Percentiles rank a stretch among this genome's conserved stretches.
phyloP scores from a whole-genome alignment of 176 grass and related monocot genomes.

The Puya raimondii region DNA sequence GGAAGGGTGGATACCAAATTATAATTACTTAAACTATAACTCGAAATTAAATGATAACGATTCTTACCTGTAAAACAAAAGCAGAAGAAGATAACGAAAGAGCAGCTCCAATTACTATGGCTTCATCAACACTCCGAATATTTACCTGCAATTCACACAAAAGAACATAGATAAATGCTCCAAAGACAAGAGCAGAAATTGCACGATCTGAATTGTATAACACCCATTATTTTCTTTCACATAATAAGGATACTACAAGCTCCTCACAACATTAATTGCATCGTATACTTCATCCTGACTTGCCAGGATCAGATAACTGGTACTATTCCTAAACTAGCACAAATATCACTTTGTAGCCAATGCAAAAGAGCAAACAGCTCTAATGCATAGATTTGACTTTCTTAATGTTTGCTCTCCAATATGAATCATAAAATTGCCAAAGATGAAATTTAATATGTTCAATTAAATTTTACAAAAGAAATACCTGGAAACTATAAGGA shows the following conservation, averaged over 20 bases:
- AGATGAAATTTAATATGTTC: not conserved
- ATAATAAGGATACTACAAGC: not conserved
- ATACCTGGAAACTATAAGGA: not conserved
- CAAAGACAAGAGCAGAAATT: not conserved
- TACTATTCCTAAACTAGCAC: no score
- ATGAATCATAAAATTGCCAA: not conserved
- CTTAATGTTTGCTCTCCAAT: not conserved
- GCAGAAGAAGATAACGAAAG: slow-evolving; percentile 98
- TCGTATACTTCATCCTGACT: no score
- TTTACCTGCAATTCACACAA: slow-evolving; percentile 59
- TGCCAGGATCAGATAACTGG: no score
- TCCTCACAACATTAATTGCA: no score
- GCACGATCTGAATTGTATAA: not conserved
- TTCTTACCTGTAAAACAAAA: slow-evolving; percentile 96
- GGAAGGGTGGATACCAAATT: not conserved
- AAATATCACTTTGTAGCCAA: no score
- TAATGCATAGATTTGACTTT: not conserved
- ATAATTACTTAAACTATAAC: not conserved
- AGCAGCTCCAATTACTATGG: slow-evolving; percentile 92
- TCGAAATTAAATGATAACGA: not conserved
- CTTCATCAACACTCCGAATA: slow-evolving; percentile 95
- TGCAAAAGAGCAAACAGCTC: no score
- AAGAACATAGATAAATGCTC: slow-evolving; percentile 5
- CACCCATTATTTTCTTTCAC: not conserved
- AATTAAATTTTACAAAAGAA: not conserved